Base-by-base conservation (phyloP, 352 stramenopile genomes). In the Thalassiosira tumida region DNA sequence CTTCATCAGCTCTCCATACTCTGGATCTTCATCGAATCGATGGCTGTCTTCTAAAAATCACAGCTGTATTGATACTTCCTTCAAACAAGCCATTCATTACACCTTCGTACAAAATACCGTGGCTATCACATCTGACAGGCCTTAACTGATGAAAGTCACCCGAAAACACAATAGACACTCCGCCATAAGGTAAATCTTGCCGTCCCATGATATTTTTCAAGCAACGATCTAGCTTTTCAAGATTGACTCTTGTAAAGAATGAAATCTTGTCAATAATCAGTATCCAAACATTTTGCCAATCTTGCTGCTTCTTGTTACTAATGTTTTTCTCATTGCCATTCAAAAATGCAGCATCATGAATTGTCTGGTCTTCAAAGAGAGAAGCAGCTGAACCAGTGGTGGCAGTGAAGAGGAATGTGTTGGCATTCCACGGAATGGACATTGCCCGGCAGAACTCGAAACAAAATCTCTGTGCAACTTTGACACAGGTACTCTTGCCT, bases 21-120 rank as follows among this genome's bases (percentile, higher is more conserved):
- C 40, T 83, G 82, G 82, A 84, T 83, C 82, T 62, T 83, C 73
- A 43, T 89, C 59, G 67, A 89, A 89, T 2, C 82, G 1, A 50
- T 89, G 82, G 35, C 73, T 82, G 14, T 69, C 51, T 40, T 89
- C 51, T 38, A 89, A 70, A n/a, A 69, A 89, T 83, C 2, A 89
- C 54, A n/a, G 47, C 73, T 37, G 40, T 43, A 69, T 89, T 89
- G 38, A 89, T 89, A 70, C 13, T 76, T 31, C 50, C 70, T 40
- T 82, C 41, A 40, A 72, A 88, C 4, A 82, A 72, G 24, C 81
- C 70, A 82, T 76, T 76, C 13, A 54, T 82, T 33, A 33, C 1
- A 33, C 47, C 81, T 29, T 81, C 50, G 54, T 82, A 88, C 21
- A 88, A 72, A 67, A 54, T 75, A 17, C 59, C 67, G 33, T 81